These are phyloP conservation scores for Scleromitrula shiraiana DNA, from an alignment of 2,329 filamentous ascomycete genomes.

Conservation along the genomic window DNA sequence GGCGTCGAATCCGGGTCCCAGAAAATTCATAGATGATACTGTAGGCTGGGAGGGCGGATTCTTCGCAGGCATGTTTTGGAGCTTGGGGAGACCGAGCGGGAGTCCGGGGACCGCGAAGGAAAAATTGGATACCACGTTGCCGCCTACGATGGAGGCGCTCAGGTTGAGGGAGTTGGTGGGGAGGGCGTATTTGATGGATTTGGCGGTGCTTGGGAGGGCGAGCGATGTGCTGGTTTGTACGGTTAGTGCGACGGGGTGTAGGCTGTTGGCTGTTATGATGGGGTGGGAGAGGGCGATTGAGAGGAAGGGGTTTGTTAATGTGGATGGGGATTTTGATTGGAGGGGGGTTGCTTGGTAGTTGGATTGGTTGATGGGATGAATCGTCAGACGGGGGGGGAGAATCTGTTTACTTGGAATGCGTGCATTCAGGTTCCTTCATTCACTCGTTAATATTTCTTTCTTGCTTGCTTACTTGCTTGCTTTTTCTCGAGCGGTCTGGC, in stretches of 20 bases:
- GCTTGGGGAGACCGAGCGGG: conserved; percentile 46
- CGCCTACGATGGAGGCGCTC: conserved; percentile 42
- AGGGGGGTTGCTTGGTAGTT: conserved; percentile 32
- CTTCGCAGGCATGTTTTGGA: conserved; percentile 75
- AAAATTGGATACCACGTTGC: conserved; percentile 28
- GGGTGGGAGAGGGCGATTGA: conserved; percentile 66
- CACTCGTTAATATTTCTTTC: no score
- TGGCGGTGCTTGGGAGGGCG: conserved; percentile 61
- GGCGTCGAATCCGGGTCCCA: conserved; percentile 39
- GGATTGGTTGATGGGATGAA: no score
- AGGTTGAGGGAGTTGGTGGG: conserved; percentile 66
- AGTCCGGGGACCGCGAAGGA: conserved; percentile 29
- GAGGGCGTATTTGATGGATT: conserved; percentile 73
- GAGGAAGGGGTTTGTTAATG: conserved; percentile 61
- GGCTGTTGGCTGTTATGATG: conserved; percentile 76
- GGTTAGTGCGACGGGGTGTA: conserved; percentile 64
- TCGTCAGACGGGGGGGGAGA: neutral
- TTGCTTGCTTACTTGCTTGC: no score
- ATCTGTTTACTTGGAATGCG: neutral
- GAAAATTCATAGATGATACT: conserved; percentile 64
- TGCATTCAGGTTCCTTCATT: neutral
- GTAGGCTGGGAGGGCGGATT: conserved; percentile 88
- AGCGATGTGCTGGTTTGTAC: conserved; percentile 69
- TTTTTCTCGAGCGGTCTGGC: no score
- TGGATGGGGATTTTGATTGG: conserved; percentile 67